Base-by-base conservation (phyloP, 495 filamentous ascomycete genomes). In the Penicillium nucicola region DNA sequence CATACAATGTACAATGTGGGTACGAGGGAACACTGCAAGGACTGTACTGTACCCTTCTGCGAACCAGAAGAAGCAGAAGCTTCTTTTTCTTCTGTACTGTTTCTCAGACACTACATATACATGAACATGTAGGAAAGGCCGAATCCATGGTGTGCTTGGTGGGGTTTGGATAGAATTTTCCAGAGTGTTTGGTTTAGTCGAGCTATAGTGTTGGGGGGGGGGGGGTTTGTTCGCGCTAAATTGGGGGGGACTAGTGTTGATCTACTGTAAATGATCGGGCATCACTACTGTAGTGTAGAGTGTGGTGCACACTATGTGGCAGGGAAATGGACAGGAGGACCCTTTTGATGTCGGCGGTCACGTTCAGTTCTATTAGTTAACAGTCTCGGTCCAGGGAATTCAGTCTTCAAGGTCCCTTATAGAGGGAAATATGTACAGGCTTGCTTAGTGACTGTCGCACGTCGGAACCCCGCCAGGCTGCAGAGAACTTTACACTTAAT, bases 201-300 rank as follows among this genome's bases (percentile, higher is more conserved):
- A 28, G 25, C 10, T 28, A 28, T 8, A 28, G 25, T 28, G 25
- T 28, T 4, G 25, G n/a, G n/a, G n/a, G n/a, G n/a, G n/a, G n/a
- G n/a, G n/a, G n/a, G 25, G 25, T 54, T 54, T 50, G 52, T 53
- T 20, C 31, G 42, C 57, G 57, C 57, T 60, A 60, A 52, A 37
- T 38, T 31, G 45, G 34, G 56, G 44, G 52, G 56, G 54, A n/a
- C n/a, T n/a, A n/a, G 57, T 43, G 20, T 22, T 22, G 20, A 5
- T 3, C n/a, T n/a, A n/a, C n/a, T n/a, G n/a, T n/a, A n/a, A n/a
- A n/a, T n/a, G n/a, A n/a, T n/a, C n/a, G n/a, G n/a, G n/a, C n/a
- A n/a, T n/a, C n/a, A n/a, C n/a, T n/a, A n/a, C n/a, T n/a, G n/a
- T n/a, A n/a, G n/a, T n/a, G 20, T 22, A 22, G 2, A 22, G 20